A percentile compares a stretch with the other conserved stretches of the same genome.
phyloP scores from a whole-genome alignment of 1,284 basidiomycete genomes.

The Volvariella volvacea region DNA sequence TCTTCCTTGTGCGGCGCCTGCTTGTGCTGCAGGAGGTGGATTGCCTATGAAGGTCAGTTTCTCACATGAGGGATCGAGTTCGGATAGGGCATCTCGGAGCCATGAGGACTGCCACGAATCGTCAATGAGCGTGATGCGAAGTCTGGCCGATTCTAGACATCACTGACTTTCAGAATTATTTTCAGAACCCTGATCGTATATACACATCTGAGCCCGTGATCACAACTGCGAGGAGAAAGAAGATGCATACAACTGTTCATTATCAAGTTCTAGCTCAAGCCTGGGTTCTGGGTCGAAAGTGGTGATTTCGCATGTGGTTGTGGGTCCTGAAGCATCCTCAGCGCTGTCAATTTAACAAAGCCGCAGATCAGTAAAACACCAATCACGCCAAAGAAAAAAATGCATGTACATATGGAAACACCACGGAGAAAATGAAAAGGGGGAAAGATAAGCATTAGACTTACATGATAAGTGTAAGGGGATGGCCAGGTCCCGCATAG shows the following conservation, averaged over 20 bases:
- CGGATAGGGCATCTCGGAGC: slow-evolving; percentile 87
- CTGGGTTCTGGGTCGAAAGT: slow-evolving; percentile 82
- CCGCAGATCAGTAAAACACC: no score
- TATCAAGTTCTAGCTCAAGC: slow-evolving; percentile 76
- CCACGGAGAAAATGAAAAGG: no score
- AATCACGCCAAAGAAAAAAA: no score
- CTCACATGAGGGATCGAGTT: slow-evolving; percentile 80
- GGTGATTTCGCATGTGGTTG: slow-evolving; percentile 82
- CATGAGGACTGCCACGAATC: slow-evolving; percentile 63
- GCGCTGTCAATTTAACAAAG: slow-evolving; percentile 42
- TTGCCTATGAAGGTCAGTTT: slow-evolving; percentile 79
- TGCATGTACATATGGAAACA: no score
- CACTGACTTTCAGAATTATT: slow-evolving; percentile 77
- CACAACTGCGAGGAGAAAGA: background rate
- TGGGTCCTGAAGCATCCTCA: slow-evolving; percentile 79
- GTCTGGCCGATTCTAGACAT: background rate
- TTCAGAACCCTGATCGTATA: slow-evolving; percentile 52
- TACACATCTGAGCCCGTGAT: background rate
- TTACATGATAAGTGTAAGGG: slow-evolving; percentile 76
- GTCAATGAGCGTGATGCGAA: background rate
- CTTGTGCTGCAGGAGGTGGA: slow-evolving; percentile 34
- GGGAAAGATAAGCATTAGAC: slow-evolving; percentile 24
- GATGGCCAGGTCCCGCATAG: slow-evolving; percentile 76
- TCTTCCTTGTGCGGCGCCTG: slow-evolving; percentile 18
- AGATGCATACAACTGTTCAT: slow-evolving; percentile 51